Conservation (phyloP, 1,284 basidiomycete genomes). For the Volvariella volvacea region DNA sequence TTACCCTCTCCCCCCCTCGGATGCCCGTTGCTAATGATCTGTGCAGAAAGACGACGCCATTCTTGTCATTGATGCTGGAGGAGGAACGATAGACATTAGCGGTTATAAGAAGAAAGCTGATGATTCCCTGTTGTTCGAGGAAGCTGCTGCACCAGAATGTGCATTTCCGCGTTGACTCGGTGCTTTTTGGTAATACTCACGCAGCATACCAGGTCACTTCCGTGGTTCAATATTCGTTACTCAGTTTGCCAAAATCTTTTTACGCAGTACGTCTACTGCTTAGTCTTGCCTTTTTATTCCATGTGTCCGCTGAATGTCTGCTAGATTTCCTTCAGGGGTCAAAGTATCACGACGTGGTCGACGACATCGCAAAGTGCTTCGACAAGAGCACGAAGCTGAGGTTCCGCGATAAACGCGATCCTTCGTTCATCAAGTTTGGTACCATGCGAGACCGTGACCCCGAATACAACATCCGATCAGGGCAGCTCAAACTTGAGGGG, state of each 20-base stretch:
- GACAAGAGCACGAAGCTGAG: constrained; percentile 45
- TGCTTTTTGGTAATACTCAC: no score
- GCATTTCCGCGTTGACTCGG: not conserved
- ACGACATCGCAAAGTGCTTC: constrained; percentile 37
- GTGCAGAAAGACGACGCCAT: constrained; percentile 13
- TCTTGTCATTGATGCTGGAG: not conserved
- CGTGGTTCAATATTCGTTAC: constrained; percentile 35
- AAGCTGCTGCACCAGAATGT: constrained; percentile 12
- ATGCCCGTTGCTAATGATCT: no score
- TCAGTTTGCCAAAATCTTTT: constrained; percentile 25
- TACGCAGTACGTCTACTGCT: constrained; percentile 21
- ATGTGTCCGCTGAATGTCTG: not conserved
- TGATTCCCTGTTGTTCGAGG: constrained; percentile 6
- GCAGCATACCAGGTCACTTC: constrained; percentile 18
- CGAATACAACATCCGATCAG: constrained; percentile 26
- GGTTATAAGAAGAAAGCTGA: constrained; percentile 5
- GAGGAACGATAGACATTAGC: not conserved
- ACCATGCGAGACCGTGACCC: constrained; percentile 37
- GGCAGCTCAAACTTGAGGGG: constrained; percentile 35
- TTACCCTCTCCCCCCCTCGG: constrained; percentile 2
- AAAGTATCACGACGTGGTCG: constrained; percentile 17
- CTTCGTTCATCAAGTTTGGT: constrained; percentile 45
- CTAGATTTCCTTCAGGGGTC: constrained; percentile 18
- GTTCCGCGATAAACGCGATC: constrained; percentile 33
- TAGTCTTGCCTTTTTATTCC: not conserved